Conservation (phyloP, 2,329 filamentous ascomycete genomes). For the Aspergillus bombycis region DNA sequence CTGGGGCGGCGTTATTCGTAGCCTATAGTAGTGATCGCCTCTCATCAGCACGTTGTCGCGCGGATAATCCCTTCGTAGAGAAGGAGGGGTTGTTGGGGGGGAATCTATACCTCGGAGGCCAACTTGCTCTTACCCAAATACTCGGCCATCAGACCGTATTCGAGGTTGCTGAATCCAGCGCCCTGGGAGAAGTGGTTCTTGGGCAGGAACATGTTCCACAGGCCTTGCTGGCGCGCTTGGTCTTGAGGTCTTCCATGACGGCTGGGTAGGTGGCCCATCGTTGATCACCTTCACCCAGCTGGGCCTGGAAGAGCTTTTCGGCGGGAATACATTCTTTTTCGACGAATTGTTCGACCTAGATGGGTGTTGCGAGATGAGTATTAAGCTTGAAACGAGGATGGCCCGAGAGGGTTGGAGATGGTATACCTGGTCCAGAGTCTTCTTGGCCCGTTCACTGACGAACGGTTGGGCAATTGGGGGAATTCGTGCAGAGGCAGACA, state of each 20-base stretch:
- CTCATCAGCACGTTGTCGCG: neutral
- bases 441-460: slow-evolving; percentile 83
- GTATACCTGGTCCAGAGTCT: slow-evolving; percentile 74
- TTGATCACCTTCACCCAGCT: slow-evolving; percentile 73
- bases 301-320: slow-evolving; percentile 77
- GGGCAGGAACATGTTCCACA: slow-evolving; percentile 99
- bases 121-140: slow-evolving; percentile 83
- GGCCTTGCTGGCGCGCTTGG: slow-evolving; percentile 77
- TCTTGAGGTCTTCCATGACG: slow-evolving; percentile 87
- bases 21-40: slow-evolving; percentile 52
- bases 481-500: slow-evolving; percentile 58
- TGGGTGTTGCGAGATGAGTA: slow-evolving; percentile 8
- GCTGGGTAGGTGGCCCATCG: slow-evolving; percentile 80
- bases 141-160: slow-evolving; percentile 98
- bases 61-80: neutral
- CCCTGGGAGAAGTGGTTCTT: slow-evolving; percentile 95
- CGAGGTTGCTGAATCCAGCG: slow-evolving; percentile 90
- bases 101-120: slow-evolving; percentile 66
- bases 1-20: slow-evolving; percentile 86
- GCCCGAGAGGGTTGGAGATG: slow-evolving; percentile 1
- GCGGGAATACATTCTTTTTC: slow-evolving; percentile 92
- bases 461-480: slow-evolving; percentile 61
- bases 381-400: neutral
- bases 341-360: slow-evolving; percentile 88
- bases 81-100: neutral